Conservation (phyloP, 306 rosid species). For the Inga leiocalycina region DNA sequence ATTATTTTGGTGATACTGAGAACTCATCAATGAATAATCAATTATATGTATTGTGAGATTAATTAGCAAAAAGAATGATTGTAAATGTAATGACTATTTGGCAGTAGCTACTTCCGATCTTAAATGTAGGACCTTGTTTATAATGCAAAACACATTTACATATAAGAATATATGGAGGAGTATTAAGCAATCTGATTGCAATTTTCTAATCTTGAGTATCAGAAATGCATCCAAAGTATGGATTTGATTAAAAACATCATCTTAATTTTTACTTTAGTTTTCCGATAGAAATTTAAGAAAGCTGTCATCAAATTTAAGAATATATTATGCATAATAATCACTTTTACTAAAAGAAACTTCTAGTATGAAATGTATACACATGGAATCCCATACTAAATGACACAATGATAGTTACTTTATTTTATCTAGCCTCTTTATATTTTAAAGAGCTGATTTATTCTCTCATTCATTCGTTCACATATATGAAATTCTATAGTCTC, state of each 20-base stretch:
- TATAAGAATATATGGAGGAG: no score
- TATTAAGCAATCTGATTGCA: no score
- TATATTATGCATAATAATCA: not conserved
- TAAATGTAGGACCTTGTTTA: no score
- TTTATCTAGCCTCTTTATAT: not conserved
- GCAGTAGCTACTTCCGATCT: not conserved
- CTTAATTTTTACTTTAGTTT: not conserved
- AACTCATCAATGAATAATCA: no score
- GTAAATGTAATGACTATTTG: no score
- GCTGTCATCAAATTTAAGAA: not conserved
- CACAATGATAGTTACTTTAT: not conserved
- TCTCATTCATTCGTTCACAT: not conserved
- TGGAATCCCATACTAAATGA: not conserved
- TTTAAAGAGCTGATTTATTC: not conserved
- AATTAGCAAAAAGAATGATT: no score
- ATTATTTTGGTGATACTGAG: no score
- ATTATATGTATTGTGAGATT: no score
- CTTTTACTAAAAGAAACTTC: not conserved
- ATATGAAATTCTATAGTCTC: not conserved
- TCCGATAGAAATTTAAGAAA: not conserved
- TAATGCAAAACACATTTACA: no score
- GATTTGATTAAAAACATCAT: not conserved
- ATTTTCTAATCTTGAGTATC: no score
- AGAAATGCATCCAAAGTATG: no score
- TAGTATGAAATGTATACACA: not conserved